Base-by-base conservation (phyloP, 257 asterid species). In the Penstemon davidsonii region DNA sequence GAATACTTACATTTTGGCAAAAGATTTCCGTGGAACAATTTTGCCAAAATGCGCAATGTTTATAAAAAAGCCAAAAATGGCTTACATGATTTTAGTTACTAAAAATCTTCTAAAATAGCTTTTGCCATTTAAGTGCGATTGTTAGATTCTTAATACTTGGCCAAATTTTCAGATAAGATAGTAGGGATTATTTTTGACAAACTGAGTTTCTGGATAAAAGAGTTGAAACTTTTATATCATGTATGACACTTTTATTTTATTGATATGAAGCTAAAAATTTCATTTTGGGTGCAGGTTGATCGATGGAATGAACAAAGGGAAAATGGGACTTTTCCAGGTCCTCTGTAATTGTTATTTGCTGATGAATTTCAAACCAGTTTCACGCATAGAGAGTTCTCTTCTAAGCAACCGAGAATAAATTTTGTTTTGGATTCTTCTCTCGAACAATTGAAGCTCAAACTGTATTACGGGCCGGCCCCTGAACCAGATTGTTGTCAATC, bases 231-330 rank as follows among this genome's bases (percentile, higher is more conserved):
- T 25, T 25, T 25, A 25, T 25, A 25, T 25, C 33, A 25, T 25
- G 2, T 25, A 25, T 25, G 33, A 0, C 33, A 25, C 33, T 25
- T 1, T 25, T 25, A 1, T 25, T 25, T 25, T 25, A 25, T 2
- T 25, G 33, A 25, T 25, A 25, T 25, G 33, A 25, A 25, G 33
- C 33, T 25, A 2, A 1, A 25, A 25, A 49, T 60, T 65, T 64
- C 72, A 37, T n/a, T 43, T 44, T 60, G 58, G 59, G 15, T 84
- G 87, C 92, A 93, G 99, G 25, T 93, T 46, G 99, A 93, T 15
- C 84, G 81, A 78, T 93, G 99, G 99, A 93, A 93, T 60, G 99
- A 90, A 81, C 99, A 93, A 73, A 81, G 99, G 85, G 99, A 93
- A 82, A 93, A 87, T 49, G 99, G 99, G 57, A 86, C 96, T 50